Evolutionary conservation across 2,329 filamentous ascomycete genomes (phyloP).

Genomic region (Paraphaeosphaeria sporulosa): DNA sequence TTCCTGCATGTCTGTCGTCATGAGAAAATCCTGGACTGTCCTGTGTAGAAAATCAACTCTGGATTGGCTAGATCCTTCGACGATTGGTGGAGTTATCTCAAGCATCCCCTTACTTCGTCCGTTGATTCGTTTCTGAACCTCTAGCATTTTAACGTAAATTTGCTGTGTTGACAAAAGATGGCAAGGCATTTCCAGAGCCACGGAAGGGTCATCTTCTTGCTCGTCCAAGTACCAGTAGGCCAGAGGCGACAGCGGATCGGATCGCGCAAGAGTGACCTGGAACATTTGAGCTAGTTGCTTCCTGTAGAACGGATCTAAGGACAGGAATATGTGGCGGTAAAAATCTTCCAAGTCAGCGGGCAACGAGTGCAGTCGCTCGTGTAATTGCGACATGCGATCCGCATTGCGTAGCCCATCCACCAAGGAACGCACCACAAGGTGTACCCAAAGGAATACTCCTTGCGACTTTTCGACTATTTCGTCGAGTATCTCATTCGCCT

Average conservation of each 20-base stretch:
- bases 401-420: slow-evolving; percentile 11
- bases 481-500: background rate
- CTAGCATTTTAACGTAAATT: background rate
- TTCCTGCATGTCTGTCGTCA: background rate
- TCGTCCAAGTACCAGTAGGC: slow-evolving; percentile 14
- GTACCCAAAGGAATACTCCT: slow-evolving; percentile 23
- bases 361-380: slow-evolving; percentile 16
- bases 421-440: slow-evolving; percentile 17
- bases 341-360: slow-evolving; percentile 26
- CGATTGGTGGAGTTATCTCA: background rate
- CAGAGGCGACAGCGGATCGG: background rate
- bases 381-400: slow-evolving; percentile 12
- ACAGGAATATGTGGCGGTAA: slow-evolving; percentile 15
- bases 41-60: slow-evolving; percentile 17
- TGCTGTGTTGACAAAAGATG: background rate
- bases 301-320: slow-evolving; percentile 16
- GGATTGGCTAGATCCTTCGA: background rate
- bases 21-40: slow-evolving; percentile 18
- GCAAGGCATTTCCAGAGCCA: background rate
- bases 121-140: background rate
- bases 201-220: background rate
- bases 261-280: background rate
- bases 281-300: slow-evolving; percentile 19
- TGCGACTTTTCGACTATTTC: slow-evolving; percentile 11
- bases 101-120: slow-evolving; percentile 15